Evolutionary conservation across 2,329 filamentous ascomycete genomes (phyloP).

Genomic region (Dothistroma pini): DNA sequence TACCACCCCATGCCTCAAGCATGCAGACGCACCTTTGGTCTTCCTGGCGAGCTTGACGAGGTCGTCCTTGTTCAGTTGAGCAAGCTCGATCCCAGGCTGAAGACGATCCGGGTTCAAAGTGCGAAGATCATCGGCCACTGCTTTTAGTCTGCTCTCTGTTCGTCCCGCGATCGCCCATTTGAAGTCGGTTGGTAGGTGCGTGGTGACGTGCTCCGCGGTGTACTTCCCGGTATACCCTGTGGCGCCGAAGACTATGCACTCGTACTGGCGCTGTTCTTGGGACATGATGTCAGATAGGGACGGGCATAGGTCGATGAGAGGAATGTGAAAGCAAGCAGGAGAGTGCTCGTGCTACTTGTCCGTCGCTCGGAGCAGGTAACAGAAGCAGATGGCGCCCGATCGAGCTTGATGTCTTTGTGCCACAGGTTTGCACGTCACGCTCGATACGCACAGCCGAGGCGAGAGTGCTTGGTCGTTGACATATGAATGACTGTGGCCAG

Average conservation of each 20-base stretch:
- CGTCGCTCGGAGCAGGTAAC: slow-evolving; percentile 4
- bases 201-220: slow-evolving; percentile 70
- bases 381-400: slow-evolving; percentile 2
- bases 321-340: slow-evolving; percentile 2
- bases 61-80: slow-evolving; percentile 49
- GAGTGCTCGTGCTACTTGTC: slow-evolving; percentile 13
- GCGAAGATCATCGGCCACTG: slow-evolving; percentile 64
- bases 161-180: slow-evolving; percentile 88
- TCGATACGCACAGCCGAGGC: not conserved
- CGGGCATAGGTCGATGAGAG: not conserved
- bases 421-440: not conserved
- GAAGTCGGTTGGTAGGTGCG: slow-evolving; percentile 66
- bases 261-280: slow-evolving; percentile 51
- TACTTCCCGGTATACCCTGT: slow-evolving; percentile 77
- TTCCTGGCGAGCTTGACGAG: slow-evolving; percentile 52
- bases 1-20: not conserved
- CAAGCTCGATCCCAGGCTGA: slow-evolving; percentile 59
- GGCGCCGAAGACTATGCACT: slow-evolving; percentile 64
- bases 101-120: slow-evolving; percentile 64
- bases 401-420: not conserved
- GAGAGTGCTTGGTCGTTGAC: not conserved
- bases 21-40: slow-evolving; percentile 39
- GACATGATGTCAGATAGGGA: slow-evolving; percentile 34
- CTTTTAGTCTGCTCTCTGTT: slow-evolving; percentile 69
- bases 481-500: not conserved